A percentile compares a stretch with the other conserved stretches of the same genome.
phyloP scores from a whole-genome alignment of 2,329 filamentous ascomycete species.

The Alternaria burnsii region DNA sequence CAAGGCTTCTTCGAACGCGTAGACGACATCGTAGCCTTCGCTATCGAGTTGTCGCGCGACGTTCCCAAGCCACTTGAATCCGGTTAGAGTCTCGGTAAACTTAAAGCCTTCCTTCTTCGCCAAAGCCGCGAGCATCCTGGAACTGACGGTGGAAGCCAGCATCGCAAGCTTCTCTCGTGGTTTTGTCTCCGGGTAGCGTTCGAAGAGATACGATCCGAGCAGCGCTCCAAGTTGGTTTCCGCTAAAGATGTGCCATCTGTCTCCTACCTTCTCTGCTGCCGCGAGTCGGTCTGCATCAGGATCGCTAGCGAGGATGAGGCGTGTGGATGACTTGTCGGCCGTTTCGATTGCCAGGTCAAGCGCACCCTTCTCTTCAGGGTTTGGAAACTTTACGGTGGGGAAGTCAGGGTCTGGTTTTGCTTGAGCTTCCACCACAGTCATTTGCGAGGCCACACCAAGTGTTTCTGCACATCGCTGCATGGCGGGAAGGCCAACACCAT shows the following conservation, averaged over 20 bases:
- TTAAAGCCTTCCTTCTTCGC: conserved; percentile 64
- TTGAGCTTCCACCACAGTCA: conserved; percentile 61
- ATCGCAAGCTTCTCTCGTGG: conserved; percentile 59
- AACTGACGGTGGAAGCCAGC: conserved; percentile 70
- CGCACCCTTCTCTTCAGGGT: conserved; percentile 71
- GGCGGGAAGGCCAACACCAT: conserved; percentile 62
- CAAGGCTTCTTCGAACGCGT: conserved; percentile 71
- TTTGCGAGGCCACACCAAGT: conserved; percentile 54
- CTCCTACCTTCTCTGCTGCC: conserved; percentile 65
- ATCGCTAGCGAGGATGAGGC: conserved; percentile 68
- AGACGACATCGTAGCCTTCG: conserved; percentile 61
- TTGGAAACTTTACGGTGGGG: conserved; percentile 70
- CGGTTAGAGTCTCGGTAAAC: conserved; percentile 69
- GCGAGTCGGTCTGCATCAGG: conserved; percentile 72
- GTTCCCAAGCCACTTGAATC: conserved; percentile 75
- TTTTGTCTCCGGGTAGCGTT: conserved; percentile 53
- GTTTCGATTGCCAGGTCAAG: conserved; percentile 66
- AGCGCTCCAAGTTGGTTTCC: conserved; percentile 72
- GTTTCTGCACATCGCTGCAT: conserved; percentile 55
- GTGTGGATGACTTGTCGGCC: conserved; percentile 59
- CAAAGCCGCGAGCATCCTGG: conserved; percentile 68
- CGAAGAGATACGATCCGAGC: conserved; percentile 65
- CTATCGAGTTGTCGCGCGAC: conserved; percentile 61
- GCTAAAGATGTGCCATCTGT: conserved; percentile 67
- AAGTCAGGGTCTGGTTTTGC: conserved; percentile 69